Base-by-base conservation (phyloP, 2,329 filamentous ascomycete species). In the Zasmidium citrigriseum region DNA sequence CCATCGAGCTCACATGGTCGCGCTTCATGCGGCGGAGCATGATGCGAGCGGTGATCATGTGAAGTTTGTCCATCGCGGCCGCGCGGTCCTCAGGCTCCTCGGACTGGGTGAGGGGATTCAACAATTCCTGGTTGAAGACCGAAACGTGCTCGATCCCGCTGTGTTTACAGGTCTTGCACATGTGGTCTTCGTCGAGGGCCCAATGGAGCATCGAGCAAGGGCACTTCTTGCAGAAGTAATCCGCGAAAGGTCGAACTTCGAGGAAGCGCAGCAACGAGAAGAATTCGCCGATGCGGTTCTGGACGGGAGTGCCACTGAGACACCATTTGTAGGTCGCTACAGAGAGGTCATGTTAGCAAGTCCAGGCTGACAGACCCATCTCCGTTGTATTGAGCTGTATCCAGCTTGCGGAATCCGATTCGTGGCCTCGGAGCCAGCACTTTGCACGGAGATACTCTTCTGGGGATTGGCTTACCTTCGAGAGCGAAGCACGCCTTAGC, bases 261-360 rank as follows among this genome's bases (percentile, higher is more conserved):
- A 99, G 83, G 75, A 99, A 99, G 2, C 95, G 89, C 56, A 99
- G 82, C 21, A 98, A 80, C 23, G 64, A 66, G 60, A 66, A 66
- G 60, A 66, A 66, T 38, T 66, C 64, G 50, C 64, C 64, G 14
- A 66, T 65, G 20, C 64, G 61, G 46, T 66, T 99, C 74, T 99
- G 95, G 1, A 99, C 86, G 0, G 95, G 95, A 1, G 95, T 99
- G 9, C 95, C 95, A 16, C 90, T 95, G 59, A 99, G 81, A 72
- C 95, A 99, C 91, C 95, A 98, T 68, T 96, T 96, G 76, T 95
- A 96, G 18, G 84, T 86, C n/a, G n/a, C n/a, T n/a, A n/a, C n/a
- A n/a, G n/a, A n/a, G n/a, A n/a, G n/a, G n/a, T n/a, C n/a, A n/a
- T n/a, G n/a, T n/a, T n/a, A n/a, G n/a, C n/a, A n/a, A n/a, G n/a